Percentiles rank a stretch among this genome's conserved stretches.
phyloP scores from a whole-genome alignment of 1,139 yeast genomes.

The Geotrichum phurueaensis region DNA sequence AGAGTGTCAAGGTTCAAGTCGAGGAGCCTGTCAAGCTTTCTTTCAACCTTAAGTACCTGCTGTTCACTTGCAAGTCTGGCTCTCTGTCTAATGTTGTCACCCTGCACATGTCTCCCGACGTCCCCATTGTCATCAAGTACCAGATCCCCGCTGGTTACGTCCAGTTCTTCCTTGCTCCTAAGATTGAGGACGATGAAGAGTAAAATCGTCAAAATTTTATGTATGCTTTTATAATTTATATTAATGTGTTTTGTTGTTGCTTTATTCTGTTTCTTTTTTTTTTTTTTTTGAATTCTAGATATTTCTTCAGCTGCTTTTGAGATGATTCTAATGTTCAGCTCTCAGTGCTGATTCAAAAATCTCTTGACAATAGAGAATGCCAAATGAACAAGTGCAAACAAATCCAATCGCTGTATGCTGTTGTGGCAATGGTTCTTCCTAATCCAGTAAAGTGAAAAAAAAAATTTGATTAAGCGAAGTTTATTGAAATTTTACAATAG shows the following conservation, averaged over 20 bases:
- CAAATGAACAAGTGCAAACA: background rate
- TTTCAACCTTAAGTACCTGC: constrained; percentile 84
- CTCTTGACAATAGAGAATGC: too few relatives aligned
- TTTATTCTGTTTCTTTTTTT: background rate
- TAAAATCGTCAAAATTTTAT: background rate
- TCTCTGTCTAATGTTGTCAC: constrained; percentile 70
- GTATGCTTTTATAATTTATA: background rate
- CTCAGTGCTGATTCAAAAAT: too few relatives aligned
- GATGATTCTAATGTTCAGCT: background rate
- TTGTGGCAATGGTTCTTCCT: too few relatives aligned
- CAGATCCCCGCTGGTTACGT: constrained; percentile 88
- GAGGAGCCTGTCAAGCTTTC: constrained; percentile 83
- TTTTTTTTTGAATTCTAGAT: background rate
- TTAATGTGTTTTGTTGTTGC: background rate
- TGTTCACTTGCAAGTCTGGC: constrained; percentile 88
- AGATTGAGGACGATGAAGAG: constrained; percentile 80
- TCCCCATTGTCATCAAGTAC: constrained; percentile 93
- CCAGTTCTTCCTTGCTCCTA: constrained; percentile 95
- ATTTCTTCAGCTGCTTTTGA: background rate
- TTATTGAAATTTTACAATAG: too few relatives aligned
- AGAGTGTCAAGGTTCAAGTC: constrained; percentile 68
- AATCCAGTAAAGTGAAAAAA: too few relatives aligned
- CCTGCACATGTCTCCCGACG: constrained; percentile 79
- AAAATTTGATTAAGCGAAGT: too few relatives aligned
- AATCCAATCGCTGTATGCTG: too few relatives aligned